Base-by-base conservation (phyloP, 768 basidiomycete genomes). In the Omphalotus guepiniiformis region DNA sequence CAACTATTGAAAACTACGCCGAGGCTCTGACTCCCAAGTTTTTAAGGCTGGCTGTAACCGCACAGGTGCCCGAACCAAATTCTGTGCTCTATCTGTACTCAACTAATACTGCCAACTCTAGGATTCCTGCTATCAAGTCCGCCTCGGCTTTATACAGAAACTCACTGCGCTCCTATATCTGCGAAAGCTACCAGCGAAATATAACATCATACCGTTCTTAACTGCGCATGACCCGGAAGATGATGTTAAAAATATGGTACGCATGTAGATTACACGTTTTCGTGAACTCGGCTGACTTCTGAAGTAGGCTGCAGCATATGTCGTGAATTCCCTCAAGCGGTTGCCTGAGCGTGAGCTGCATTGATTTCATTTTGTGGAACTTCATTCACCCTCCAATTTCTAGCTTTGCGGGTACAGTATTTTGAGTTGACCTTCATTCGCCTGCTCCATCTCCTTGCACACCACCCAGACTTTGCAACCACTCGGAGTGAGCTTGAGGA, bases 81-180 rank as follows among this genome's bases (percentile, higher is more conserved):
- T 6, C 27, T 19, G 4, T 32, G 19, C 47, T n/a, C 46, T 32
- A 42, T 16, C 53, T 8, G 32, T 26, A 28, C 40, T 15, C 38
- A 3, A 16, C 11, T 30, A 6, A 40, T 26, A 21, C 39, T 21
- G 18, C n/a, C 15, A 22, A 27, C 23, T 15, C 18, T 58, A 96
- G 90, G 95, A 99, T 57, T 72, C 90, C 1, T 90, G 85, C 58
- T 96, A 83, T 62, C 81, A 91, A 53, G 90, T 98, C 37, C 88
- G 96, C 36, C 69, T 81, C 47, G 66, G 58, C 3, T 94, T 95
- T 69, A 62, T 97, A 42, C 76, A 69, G 21, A 96, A 96, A 63
- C 69, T 93, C 2, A 65, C 86, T 9, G 59, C 71, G 8, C 67
- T 89, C 21, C 63, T 93, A n/a, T 74, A 79, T 37, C 60, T 68